Evolutionary conservation across 164 flowering plant species (phyloP), one percentile per base, ranked within the genome.

Genomic region (Vitis cinerea): DNA sequence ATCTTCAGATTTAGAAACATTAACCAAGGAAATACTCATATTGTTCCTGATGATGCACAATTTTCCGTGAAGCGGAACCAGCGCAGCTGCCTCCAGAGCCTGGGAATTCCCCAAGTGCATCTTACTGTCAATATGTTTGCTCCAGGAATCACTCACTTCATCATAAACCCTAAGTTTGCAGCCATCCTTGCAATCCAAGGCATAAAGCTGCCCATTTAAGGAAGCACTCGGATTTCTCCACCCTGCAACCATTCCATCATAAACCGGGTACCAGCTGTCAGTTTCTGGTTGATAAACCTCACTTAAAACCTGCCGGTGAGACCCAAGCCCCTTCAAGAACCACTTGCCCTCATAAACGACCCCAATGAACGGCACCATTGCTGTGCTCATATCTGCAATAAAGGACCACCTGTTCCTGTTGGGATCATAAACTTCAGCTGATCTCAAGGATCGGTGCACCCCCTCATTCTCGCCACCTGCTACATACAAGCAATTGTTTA

Each of bases 401-500:
- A 87, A 82, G 19, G 86, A 82, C 97, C 97, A 92, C 64, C 92
- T 72, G 70, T 90, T 90, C 80, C 83, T 92, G 80, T 86, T 88
- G 4, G 96, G 94, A 69, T 90, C 96, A 72, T 87, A 90, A 16
- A 92, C 87, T 75, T 92, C 97, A 11, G 90, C 94, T 48, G 97
- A 92, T 71, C 86, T 85, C 72, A 92, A 71, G 47, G 88, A 83
- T 48, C 88, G 75, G 37, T 75, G 88, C 15, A 56, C 81, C n/a
- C 95, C 92, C 55, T 89, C 94, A 60, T 83, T 86, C 73, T 92
- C 94, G 14, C 97, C 97, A 23, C 97, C 97, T 9, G 97, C 95
- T 29, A 92, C 95, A 73, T 87, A 92, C 73, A 92, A 77, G 74
- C 96, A 86, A 68, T 92, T 92, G 82, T 92, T 90, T 62, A 92